Conservation (phyloP, 805 yeast genomes). For the Myxozyma kluyveri region DNA sequence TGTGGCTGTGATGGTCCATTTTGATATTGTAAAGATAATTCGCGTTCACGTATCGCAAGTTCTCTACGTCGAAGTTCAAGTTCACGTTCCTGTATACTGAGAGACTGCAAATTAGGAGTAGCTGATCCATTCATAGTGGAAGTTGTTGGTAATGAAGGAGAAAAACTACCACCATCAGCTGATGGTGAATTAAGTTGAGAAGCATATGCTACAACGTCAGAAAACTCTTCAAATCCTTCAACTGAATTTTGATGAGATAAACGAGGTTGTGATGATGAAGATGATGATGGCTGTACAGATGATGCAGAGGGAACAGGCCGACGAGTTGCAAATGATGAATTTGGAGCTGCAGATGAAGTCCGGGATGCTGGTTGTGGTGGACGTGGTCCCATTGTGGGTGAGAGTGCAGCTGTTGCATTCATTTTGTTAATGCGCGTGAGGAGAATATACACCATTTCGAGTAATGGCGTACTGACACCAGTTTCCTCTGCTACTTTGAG, state of each 20-base stretch:
- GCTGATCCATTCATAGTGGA: neutral
- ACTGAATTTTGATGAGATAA: constrained; percentile 11
- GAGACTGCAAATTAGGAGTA: constrained; percentile 6
- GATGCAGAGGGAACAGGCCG: neutral
- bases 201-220: constrained; percentile 24
- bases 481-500: constrained; percentile 49
- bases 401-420: constrained; percentile 1
- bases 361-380: no score
- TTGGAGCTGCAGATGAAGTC: no score
- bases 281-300: constrained; percentile 8
- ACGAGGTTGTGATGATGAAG: no score
- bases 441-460: constrained; percentile 56
- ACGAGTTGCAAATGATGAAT: no score
- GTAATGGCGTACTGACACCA: constrained; percentile 56
- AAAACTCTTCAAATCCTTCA: constrained; percentile 25
- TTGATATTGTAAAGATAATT: constrained; percentile 13
- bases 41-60: constrained; percentile 19
- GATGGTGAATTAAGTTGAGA: neutral
- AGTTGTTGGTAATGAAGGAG: neutral
- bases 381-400: neutral
- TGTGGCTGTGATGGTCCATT: constrained; percentile 7
- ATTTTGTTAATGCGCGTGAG: constrained; percentile 41
- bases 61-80: constrained; percentile 19
- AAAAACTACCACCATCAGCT: neutral
- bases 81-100: constrained; percentile 19